phyloP scores from a whole-genome alignment of 1,284 basidiomycete genomes.

The Rhodotorula sp. region DNA sequence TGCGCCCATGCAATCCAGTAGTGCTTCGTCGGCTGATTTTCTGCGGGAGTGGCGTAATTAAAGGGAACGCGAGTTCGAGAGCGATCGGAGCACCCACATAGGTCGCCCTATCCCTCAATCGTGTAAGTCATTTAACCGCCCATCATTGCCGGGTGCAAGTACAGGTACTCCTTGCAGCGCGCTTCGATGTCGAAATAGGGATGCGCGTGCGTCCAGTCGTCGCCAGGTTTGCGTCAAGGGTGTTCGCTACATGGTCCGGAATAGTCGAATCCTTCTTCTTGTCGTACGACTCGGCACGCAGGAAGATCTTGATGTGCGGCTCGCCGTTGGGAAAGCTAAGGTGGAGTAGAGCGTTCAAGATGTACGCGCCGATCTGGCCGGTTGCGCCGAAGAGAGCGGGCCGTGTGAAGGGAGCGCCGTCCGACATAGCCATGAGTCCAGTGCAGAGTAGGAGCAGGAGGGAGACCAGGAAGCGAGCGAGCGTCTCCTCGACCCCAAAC shows the following conservation, averaged over 20 bases:
- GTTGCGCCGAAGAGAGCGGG: constrained; percentile 5
- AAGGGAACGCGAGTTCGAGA: not conserved
- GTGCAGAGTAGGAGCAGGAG: not conserved
- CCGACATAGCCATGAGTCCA: not conserved
- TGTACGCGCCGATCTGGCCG: not conserved
- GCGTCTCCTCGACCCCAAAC: too few species aligned
- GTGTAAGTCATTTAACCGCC: constrained; percentile 1
- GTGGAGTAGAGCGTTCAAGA: not conserved
- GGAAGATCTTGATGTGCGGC: not conserved
- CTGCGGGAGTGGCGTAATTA: not conserved
- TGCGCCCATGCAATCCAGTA: constrained; percentile 1
- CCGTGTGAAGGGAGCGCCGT: not conserved
- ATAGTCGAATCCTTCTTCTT: not conserved
- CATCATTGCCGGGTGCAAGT: constrained; percentile 2
- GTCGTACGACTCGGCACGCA: not conserved
- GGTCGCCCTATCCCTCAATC: not conserved
- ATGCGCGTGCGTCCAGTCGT: not conserved
- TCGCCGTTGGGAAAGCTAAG: not conserved
- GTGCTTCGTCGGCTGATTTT: not conserved
- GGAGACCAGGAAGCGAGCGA: too few species aligned
- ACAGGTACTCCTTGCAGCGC: not conserved
- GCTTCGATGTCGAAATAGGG: constrained; percentile 2
- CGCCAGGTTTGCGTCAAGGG: not conserved
- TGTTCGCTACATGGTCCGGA: not conserved
- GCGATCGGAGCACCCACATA: not conserved